Evolutionary conservation across 192 early-diverging fungal genomes (phyloP).

Genomic region (Chytriomyces sp.): DNA sequence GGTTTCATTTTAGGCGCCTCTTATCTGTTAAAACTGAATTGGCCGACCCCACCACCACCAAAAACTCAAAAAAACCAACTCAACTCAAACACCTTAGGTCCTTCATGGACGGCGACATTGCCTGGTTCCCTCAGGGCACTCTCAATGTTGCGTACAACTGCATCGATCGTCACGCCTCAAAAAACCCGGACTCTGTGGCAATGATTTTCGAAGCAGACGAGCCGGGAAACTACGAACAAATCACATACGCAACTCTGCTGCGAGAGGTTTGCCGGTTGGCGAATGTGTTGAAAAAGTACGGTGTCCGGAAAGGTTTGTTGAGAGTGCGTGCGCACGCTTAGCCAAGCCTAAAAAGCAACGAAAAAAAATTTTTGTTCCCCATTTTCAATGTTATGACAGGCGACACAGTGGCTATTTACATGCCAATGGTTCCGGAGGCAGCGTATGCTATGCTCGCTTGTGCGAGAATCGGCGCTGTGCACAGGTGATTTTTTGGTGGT

Average conservation of each 20-base stretch:
- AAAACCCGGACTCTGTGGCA: slow-evolving; percentile 72
- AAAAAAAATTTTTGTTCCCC: too few species aligned
- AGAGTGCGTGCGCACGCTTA: too few species aligned
- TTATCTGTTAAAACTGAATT: too few species aligned
- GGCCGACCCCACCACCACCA: too few species aligned
- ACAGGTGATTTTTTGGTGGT: slow-evolving; percentile 53
- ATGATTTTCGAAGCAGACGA: slow-evolving; percentile 62
- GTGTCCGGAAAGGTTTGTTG: slow-evolving; percentile 69
- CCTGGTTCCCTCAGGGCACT: slow-evolving; percentile 92
- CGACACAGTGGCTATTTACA: slow-evolving; percentile 93
- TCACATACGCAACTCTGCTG: slow-evolving; percentile 86
- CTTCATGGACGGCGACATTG: slow-evolving; percentile 83
- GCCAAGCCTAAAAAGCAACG: too few species aligned
- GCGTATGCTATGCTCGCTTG: slow-evolving; percentile 91
- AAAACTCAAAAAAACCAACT: too few species aligned
- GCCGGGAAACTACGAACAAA: slow-evolving; percentile 72
- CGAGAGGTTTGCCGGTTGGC: slow-evolving; percentile 83
- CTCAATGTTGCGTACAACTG: slow-evolving; percentile 96
- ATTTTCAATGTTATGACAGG: slow-evolving; percentile 45
- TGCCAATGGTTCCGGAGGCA: slow-evolving; percentile 96
- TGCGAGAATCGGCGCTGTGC: slow-evolving; percentile 87
- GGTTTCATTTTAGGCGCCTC: too few species aligned
- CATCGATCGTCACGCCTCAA: slow-evolving; percentile 88
- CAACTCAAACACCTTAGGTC: slow-evolving; percentile 41
- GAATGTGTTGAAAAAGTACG: slow-evolving; percentile 81